phyloP scores from a whole-genome alignment of 257 asterid genomes.

The Eucommia ulmoides region DNA sequence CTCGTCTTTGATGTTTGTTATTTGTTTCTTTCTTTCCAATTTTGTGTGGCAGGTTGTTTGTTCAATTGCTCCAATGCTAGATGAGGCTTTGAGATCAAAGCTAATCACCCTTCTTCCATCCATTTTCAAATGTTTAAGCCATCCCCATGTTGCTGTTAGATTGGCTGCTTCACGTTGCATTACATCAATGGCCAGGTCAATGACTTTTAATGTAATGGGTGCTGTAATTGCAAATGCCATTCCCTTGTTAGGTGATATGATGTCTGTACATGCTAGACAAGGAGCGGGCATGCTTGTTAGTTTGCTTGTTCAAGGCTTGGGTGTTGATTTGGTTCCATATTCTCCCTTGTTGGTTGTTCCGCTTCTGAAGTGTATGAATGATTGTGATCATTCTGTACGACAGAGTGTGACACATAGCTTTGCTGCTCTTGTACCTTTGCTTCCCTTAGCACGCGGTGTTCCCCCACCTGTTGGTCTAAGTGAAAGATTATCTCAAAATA shows the following conservation, averaged over 20 bases:
- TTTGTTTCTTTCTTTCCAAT: conserved; percentile 5
- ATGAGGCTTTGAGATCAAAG: conserved; percentile 48
- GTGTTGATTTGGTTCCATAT: conserved; percentile 91
- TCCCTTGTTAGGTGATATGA: conserved; percentile 86
- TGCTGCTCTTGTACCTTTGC: conserved; percentile 94
- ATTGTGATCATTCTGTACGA: conserved; percentile 85
- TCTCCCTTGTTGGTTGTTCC: conserved; percentile 97
- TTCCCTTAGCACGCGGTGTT: conserved; percentile 91
- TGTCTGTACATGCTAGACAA: conserved; percentile 89
- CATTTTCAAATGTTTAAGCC: conserved; percentile 83
- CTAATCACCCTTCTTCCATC: conserved; percentile 84
- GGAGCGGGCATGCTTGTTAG: conserved; percentile 99
- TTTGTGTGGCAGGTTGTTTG: conserved; percentile 63
- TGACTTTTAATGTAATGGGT: conserved; percentile 86
- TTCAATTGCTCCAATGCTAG: conserved; percentile 77
- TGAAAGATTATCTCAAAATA: conserved; percentile 63
- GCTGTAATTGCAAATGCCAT: conserved; percentile 71
- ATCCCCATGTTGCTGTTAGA: conserved; percentile 86
- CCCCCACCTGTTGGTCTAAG: conserved; percentile 67
- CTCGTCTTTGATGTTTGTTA: not conserved
- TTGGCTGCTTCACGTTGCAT: conserved; percentile 89
- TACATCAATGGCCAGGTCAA: conserved; percentile 87
- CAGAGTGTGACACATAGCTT: conserved; percentile 98
- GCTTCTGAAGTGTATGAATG: conserved; percentile 93
- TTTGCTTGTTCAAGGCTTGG: conserved; percentile 93